Conservation (phyloP, 1,284 basidiomycete genomes). For the Thecaphora thlaspeos region DNA sequence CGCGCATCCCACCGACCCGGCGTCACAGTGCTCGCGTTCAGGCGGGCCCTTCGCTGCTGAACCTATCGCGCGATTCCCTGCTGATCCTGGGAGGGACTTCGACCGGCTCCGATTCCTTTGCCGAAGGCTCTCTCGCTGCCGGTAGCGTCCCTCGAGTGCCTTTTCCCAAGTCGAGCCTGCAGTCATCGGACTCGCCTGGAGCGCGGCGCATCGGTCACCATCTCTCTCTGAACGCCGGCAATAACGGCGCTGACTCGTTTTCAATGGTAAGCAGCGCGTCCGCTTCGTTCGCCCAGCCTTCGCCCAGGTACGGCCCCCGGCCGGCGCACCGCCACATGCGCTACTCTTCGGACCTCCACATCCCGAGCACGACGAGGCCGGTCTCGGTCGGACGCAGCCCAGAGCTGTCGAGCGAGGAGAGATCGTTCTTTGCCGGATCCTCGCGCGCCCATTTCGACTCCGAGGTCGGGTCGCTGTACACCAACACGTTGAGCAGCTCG, state of each 20-base stretch:
- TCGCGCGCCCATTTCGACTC: constrained; percentile 41
- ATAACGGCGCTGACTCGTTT: constrained; percentile 8
- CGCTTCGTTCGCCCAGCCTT: constrained; percentile 11
- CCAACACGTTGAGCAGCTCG: constrained; percentile 41
- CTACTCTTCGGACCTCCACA: constrained; percentile 48
- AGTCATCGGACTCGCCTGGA: constrained; percentile 30
- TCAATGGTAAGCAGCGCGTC: constrained; percentile 20
- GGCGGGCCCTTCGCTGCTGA: constrained; percentile 38
- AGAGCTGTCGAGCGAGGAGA: constrained; percentile 22
- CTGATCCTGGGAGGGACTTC: constrained; percentile 12
- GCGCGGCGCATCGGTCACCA: constrained; percentile 33
- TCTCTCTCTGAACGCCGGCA: constrained; percentile 33
- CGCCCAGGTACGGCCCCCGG: constrained; percentile 20
- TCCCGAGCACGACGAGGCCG: constrained; percentile 15
- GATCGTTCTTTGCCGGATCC: constrained; percentile 19
- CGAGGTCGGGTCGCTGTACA: constrained; percentile 45
- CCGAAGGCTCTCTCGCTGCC: constrained; percentile 14
- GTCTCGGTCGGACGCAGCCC: constrained; percentile 15
- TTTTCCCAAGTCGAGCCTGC: constrained; percentile 29
- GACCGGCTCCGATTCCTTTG: no score
- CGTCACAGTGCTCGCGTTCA: constrained; percentile 44
- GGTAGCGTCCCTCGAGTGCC: constrained; percentile 16
- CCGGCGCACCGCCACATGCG: constrained; percentile 40
- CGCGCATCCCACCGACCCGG: constrained; percentile 31
- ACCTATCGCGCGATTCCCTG: constrained; percentile 38